Conservation (phyloP, 2,329 filamentous ascomycete genomes). For the Penicillium sp. region DNA sequence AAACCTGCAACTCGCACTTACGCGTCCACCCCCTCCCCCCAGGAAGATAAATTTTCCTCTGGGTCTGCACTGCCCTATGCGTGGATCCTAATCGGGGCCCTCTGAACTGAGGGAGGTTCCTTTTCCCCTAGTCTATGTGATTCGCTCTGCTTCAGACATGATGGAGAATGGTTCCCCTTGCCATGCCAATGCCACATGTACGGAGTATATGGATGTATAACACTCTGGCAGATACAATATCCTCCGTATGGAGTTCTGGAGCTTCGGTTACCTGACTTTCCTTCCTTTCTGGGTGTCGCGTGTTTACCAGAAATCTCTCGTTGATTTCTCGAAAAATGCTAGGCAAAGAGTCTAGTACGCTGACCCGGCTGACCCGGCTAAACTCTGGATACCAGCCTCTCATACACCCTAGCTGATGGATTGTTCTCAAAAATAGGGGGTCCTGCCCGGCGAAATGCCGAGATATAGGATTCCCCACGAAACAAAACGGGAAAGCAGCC, state of each 20-base stretch:
- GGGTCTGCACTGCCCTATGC: constrained; percentile 6
- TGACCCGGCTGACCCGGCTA: background rate
- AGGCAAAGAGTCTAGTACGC: too few relatives aligned
- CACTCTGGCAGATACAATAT: background rate
- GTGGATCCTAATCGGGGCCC: background rate
- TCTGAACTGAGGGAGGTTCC: background rate
- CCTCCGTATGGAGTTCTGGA: background rate
- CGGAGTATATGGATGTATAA: background rate
- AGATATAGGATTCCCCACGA: background rate
- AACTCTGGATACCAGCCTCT: background rate
- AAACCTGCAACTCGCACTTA: constrained; percentile 32
- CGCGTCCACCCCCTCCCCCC: constrained; percentile 26
- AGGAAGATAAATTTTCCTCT: constrained; percentile 9
- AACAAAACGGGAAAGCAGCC: background rate
- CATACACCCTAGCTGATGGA: background rate
- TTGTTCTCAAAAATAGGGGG: constrained; percentile 1
- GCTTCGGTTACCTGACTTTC: background rate
- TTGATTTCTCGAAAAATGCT: background rate
- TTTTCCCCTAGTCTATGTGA: background rate
- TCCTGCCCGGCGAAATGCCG: constrained; percentile 3
- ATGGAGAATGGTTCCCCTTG: background rate
- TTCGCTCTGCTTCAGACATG: background rate
- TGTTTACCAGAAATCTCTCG: background rate
- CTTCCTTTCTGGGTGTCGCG: background rate
- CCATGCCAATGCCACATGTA: background rate